A percentile compares a stretch with the other conserved stretches of the same genome.
Evolutionary conservation across 495 filamentous ascomycete species (phyloP).

Genomic region (Xylaria palmicola): DNA sequence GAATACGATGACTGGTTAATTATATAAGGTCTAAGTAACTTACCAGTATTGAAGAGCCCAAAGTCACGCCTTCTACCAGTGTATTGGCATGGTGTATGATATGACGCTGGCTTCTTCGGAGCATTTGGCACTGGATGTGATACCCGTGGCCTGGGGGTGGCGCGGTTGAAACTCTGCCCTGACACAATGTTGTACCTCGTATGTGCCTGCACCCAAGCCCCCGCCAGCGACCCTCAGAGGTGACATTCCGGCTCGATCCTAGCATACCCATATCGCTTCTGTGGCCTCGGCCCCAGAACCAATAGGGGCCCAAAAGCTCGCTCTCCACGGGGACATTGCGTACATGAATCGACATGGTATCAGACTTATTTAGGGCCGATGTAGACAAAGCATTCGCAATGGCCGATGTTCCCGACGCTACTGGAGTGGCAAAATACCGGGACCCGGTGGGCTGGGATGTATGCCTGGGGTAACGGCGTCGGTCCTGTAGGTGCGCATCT

Average conservation of each 20-base stretch:
- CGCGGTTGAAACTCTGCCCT: background rate
- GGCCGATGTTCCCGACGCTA: slow-evolving; percentile 1
- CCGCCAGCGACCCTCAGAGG: slow-evolving; percentile 9
- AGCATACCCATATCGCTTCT: background rate
- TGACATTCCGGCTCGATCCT: background rate
- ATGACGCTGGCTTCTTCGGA: too few species aligned
- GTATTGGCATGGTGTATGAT: too few species aligned
- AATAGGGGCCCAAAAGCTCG: background rate
- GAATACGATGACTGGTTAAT: too few species aligned
- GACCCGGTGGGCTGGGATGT: too few species aligned
- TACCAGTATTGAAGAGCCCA: too few species aligned
- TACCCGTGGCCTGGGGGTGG: background rate
- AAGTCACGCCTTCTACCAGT: too few species aligned
- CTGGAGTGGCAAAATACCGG: too few species aligned
- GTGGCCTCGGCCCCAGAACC: background rate
- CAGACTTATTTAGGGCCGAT: too few species aligned
- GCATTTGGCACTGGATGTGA: background rate
- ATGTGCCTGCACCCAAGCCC: slow-evolving; percentile 15
- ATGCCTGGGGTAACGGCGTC: too few species aligned
- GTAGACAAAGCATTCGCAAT: background rate
- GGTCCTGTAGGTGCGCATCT: too few species aligned
- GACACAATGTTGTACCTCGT: slow-evolving; percentile 4
- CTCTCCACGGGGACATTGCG: background rate
- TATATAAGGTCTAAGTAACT: too few species aligned
- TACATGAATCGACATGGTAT: background rate